These are phyloP conservation scores for Fusarium fracticaudum DNA, from an alignment of 2,329 filamentous ascomycete species.

Conservation along the genomic window DNA sequence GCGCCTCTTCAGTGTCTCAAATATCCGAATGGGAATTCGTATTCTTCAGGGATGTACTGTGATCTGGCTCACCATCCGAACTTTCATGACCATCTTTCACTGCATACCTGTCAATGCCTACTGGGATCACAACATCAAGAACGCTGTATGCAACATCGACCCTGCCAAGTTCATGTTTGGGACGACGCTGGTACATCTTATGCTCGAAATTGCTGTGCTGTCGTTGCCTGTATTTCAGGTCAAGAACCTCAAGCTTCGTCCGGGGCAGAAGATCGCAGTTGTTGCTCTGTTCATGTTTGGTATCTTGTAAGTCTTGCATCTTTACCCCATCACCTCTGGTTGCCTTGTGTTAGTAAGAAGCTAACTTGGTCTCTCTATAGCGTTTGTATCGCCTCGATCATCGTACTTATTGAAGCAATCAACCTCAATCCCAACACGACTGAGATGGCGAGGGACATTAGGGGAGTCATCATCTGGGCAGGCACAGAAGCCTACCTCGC, in stretches of 20 bases:
- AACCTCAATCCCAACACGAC: conserved; percentile 19
- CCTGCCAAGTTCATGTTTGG: conserved; percentile 33
- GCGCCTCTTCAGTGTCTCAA: conserved; percentile 27
- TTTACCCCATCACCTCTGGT: no score
- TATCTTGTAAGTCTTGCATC: conserved; percentile 21
- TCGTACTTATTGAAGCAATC: conserved; percentile 24
- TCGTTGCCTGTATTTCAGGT: conserved; percentile 30
- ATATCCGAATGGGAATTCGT: conserved; percentile 21
- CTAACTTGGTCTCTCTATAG: not conserved
- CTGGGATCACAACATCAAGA: conserved; percentile 27
- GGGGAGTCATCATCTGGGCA: conserved; percentile 29
- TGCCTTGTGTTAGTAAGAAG: not conserved
- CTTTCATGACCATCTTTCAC: conserved; percentile 33
- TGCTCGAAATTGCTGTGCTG: conserved; percentile 25
- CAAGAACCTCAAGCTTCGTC: conserved; percentile 21
- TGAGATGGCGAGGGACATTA: conserved; percentile 24
- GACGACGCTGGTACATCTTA: conserved; percentile 25
- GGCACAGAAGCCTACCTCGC: conserved; percentile 20
- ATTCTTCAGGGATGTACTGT: conserved; percentile 23
- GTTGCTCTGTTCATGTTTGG: conserved; percentile 32
- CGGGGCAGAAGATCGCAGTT: conserved; percentile 26
- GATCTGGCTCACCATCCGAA: conserved; percentile 31
- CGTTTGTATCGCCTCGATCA: conserved; percentile 19
- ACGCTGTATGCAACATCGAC: conserved; percentile 22
- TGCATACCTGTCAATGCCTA: conserved; percentile 24